Evolutionary conservation across 2,329 filamentous ascomycete species (phyloP), one percentile per base, ranked within the genome.

Genomic region (Talaromyces atroroseus): DNA sequence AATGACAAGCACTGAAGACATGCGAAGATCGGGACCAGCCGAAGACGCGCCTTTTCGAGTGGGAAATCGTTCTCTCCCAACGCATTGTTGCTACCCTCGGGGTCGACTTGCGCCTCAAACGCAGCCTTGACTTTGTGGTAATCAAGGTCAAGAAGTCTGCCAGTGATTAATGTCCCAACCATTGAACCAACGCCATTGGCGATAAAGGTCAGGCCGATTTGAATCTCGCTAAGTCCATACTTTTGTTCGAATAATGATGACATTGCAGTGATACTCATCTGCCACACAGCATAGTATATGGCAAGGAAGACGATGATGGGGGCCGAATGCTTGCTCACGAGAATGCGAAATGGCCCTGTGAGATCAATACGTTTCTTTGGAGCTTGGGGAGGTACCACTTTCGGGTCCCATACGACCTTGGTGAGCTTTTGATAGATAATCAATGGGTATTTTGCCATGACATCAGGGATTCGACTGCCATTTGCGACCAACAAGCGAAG

Each of bases 141-240:
- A 55, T 84, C 78, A 16, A 66, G 56, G 59, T 84, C 77, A 0
- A 83, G 72, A 32, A 83, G 69, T 49, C 75, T 81, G 18, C 82
- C 81, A 0, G 76, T 80, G 11, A 78, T 62, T 0, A 82, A 65
- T 0, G 79, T 81, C 1, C 80, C 80, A 2, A 81, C 63, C 60
- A 83, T 81, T 18, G 77, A 80, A 0, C 81, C 81, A 0, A 75
- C 74, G 0, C 82, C 82, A 23, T 82, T 82, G 21, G 80, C 78
- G 1, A 84, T 75, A 57, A 82, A 83, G 0, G 77, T 77, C 2
- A 81, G 65, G 0, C 79, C 79, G 14, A 79, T 75, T 44, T 80
- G 69, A 3, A 71, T 74, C 55, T 77, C 75, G 4, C 56, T 64
- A 1, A 80, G 67, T 7, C 68, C 68, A 57, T 82, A 82, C 3